phyloP scores from a whole-genome alignment of 768 basidiomycete genomes.

The Macrolepiota fuliginosa region DNA sequence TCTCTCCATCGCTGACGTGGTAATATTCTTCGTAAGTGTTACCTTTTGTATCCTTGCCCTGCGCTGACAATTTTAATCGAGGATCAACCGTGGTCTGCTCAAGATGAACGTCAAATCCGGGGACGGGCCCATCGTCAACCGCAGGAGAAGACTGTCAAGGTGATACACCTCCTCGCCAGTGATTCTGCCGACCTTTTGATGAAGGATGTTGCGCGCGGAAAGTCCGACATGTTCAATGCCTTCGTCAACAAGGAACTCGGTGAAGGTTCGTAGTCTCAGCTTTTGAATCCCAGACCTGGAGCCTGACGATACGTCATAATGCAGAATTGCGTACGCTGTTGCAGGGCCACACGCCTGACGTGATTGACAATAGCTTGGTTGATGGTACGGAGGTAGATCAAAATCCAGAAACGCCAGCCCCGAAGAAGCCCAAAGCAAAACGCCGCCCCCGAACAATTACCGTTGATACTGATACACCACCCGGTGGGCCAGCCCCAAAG shows the following conservation, averaged over 20 bases:
- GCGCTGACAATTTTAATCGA: background rate
- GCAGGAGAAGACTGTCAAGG: slow-evolving; percentile 19
- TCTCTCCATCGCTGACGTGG: background rate
- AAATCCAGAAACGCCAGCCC: background rate
- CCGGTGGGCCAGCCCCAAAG: background rate
- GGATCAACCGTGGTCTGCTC: background rate
- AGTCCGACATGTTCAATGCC: background rate
- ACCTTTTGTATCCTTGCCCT: background rate
- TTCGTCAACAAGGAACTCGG: background rate
- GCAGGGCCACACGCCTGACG: background rate
- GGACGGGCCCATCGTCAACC: slow-evolving; percentile 25
- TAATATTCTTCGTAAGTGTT: background rate
- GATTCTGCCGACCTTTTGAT: slow-evolving; percentile 17
- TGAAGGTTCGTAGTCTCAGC: background rate
- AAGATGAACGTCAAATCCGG: slow-evolving; percentile 15
- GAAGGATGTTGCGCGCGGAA: background rate
- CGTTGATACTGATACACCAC: background rate
- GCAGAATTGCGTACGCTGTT: background rate
- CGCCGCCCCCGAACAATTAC: background rate
- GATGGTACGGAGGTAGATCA: too few species aligned
- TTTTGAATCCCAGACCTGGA: too few species aligned
- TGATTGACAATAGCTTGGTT: background rate
- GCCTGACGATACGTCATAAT: background rate
- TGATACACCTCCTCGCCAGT: slow-evolving; percentile 22
- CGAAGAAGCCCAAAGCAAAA: background rate